phyloP scores from a whole-genome alignment of 2,329 filamentous ascomycete species.

The Pseudophaeomoniella oleicola region DNA sequence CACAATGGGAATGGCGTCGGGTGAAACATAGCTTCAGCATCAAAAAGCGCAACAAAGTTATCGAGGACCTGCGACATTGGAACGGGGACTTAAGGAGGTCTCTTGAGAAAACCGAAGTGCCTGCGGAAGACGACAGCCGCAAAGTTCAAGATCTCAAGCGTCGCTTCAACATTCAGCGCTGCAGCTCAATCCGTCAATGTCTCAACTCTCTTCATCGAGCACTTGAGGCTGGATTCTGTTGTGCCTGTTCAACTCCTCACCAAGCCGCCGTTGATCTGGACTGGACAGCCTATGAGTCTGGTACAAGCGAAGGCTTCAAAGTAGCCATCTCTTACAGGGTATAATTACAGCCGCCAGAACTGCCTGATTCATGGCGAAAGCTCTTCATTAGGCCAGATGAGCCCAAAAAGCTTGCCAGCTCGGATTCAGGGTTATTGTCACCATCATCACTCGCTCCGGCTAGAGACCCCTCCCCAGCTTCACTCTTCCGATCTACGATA shows the following conservation, averaged over 20 bases:
- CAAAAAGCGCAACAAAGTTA: neutral
- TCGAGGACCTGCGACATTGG: neutral
- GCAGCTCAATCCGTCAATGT: neutral
- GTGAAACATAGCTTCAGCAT: neutral
- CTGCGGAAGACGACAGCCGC: neutral
- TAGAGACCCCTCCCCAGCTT: no score
- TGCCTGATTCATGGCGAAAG: neutral
- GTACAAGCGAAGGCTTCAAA: neutral
- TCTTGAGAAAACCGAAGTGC: neutral
- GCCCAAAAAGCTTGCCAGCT: neutral
- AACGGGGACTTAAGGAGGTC: neutral
- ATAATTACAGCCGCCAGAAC: neutral
- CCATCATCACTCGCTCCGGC: no score
- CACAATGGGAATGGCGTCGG: slow-evolving; percentile 1
- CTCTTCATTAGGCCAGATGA: neutral
- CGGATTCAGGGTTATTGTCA: neutral
- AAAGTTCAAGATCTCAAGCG: neutral
- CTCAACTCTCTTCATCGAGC: neutral
- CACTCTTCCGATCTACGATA: no score
- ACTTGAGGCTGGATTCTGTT: neutral
- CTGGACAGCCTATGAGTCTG: neutral
- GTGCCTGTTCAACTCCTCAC: neutral
- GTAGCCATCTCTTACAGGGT: neutral
- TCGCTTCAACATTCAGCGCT: no score
- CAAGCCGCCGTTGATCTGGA: neutral